Evolutionary conservation across 2,329 filamentous ascomycete genomes (phyloP), one percentile per base, ranked within the genome.

Genomic region (Neofusicoccum cordaticola): DNA sequence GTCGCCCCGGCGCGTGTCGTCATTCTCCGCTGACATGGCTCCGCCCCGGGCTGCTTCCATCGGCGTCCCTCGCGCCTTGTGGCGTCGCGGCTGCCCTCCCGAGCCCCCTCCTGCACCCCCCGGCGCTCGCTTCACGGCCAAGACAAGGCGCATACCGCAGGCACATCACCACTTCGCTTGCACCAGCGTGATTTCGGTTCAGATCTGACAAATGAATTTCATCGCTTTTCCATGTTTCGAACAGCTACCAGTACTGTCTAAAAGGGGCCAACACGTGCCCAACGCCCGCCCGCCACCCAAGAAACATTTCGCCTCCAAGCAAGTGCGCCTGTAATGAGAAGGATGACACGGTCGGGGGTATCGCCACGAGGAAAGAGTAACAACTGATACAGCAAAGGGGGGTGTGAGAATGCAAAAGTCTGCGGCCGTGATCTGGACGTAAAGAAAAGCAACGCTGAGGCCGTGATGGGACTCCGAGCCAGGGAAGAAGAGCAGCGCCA

Each of bases 331-430:
- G 42, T 13, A 60, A 60, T 37, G 42, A 47, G 27, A 22, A 45
- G 31, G 34, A 60, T 60, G 56, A 60, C 56, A 60, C 56, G 42
- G 56, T 47, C 12, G 56, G 56, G 56, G 56, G 56, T 60, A 60
- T 60, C 56, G 56, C 56, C 56, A 60, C 56, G 56, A 60, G 17
- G 35, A 56, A 27, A 56, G 37, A 58, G 17, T 17, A 57, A 34
- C 2, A 42, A n/a, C 39, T 22, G 22, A 42, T 45, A 44, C n/a
- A 39, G 37, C 9, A 44, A 57, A 57, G 42, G 22, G 39, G 12
- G 37, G 42, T 12, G 6, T 15, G 39, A 31, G 41, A 58, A 34
- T 45, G 35, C 17, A 60, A 52, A 47, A 47, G 27, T 42, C 22
- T 35, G 42, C 41, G 42, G 56, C 56, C 56, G 56, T 60, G 27